Percentiles rank a stretch among this genome's conserved stretches.
Evolutionary conservation across 345 rosid species (phyloP).

Genomic region (Populus pruinosa): DNA sequence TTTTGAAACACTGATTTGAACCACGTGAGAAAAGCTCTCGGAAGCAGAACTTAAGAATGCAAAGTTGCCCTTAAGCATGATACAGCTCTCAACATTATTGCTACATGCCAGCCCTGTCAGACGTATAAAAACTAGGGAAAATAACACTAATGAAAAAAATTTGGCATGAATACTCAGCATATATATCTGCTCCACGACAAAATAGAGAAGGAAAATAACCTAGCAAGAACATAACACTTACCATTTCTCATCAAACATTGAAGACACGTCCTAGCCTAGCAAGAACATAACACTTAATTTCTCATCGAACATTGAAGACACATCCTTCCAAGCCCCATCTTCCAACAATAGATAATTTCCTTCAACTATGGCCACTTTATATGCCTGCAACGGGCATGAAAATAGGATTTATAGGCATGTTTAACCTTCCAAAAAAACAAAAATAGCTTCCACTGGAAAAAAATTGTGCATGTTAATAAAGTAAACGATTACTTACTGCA

Average conservation of each 20-base stretch:
- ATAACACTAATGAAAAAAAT: not conserved
- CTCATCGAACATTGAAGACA: constrained; percentile 72
- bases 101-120: not conserved
- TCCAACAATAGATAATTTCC: constrained; percentile 76
- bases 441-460: not conserved
- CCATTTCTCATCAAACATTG: constrained; percentile 74
- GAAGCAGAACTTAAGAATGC: not conserved
- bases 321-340: constrained; percentile 71
- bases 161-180: not conserved
- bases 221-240: constrained; percentile 27
- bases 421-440: not conserved
- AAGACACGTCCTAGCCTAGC: constrained; percentile 43
- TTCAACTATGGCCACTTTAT: constrained; percentile 80
- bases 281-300: constrained; percentile 44
- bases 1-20: not conserved
- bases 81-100: not conserved
- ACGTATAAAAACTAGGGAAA: not conserved
- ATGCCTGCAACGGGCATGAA: constrained; percentile 61
- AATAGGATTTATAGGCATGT: not conserved
- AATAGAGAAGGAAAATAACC: constrained; percentile 5
- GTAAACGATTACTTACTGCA: constrained; percentile 63
- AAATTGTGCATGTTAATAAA: not conserved
- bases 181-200: not conserved
- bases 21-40: not conserved
- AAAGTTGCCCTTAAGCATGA: not conserved